Conservation (phyloP, 1,139 yeast species). For the Lodderomyces theae region DNA sequence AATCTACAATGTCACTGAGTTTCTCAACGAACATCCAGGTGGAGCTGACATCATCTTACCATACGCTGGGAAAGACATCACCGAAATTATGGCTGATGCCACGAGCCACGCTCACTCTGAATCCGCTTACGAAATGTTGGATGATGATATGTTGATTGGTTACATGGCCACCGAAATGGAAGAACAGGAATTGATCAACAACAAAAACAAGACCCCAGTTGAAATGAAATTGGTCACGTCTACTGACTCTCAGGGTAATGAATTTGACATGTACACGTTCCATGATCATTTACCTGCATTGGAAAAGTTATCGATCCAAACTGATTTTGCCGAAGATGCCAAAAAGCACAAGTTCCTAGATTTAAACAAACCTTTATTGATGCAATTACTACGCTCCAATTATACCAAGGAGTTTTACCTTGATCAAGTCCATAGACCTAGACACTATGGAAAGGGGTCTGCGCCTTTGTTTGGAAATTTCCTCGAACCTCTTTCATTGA, state of each 20-base stretch:
- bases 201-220: slow-evolving; percentile 40
- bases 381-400: slow-evolving; percentile 71
- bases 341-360: slow-evolving; percentile 83
- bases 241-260: slow-evolving; percentile 13
- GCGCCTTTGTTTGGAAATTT: slow-evolving; percentile 67
- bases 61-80: slow-evolving; percentile 81
- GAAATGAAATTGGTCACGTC: slow-evolving; percentile 31
- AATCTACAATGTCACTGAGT: slow-evolving; percentile 77
- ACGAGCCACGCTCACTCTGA: slow-evolving; percentile 76
- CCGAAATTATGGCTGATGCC: slow-evolving; percentile 71
- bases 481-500: slow-evolving; percentile 46
- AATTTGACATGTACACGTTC: slow-evolving; percentile 38
- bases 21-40: slow-evolving; percentile 83
- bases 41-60: slow-evolving; percentile 75
- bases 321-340: slow-evolving; percentile 72
- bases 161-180: slow-evolving; percentile 47
- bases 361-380: slow-evolving; percentile 71
- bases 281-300: slow-evolving; percentile 67
- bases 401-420: slow-evolving; percentile 86
- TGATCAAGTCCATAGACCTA: slow-evolving; percentile 95
- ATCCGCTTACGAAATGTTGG: slow-evolving; percentile 83
- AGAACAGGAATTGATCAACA: slow-evolving; percentile 42
- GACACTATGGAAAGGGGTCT: slow-evolving; percentile 79
- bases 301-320: slow-evolving; percentile 68
- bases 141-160: slow-evolving; percentile 60